phyloP scores from a whole-genome alignment of 768 basidiomycete genomes.

The Auricularia sp. region DNA sequence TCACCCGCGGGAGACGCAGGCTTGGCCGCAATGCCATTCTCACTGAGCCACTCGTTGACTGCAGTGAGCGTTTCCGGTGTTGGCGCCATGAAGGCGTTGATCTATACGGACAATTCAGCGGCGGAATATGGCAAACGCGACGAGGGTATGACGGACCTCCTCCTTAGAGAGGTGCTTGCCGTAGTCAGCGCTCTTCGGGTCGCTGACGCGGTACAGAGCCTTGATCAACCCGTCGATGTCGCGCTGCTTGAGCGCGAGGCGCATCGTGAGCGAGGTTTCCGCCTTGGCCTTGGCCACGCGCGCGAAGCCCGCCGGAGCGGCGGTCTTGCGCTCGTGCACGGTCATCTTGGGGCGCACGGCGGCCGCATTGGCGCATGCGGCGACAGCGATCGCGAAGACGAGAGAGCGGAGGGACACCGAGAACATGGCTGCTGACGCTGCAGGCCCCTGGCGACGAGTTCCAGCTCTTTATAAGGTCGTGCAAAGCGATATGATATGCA shows the following conservation, averaged over 20 bases:
- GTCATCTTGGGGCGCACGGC: neutral
- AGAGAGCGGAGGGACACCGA: too few species aligned
- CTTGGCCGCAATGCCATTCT: constrained; percentile 3
- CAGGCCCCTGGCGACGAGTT: too few species aligned
- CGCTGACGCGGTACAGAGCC: neutral
- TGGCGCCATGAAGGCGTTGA: constrained; percentile 11
- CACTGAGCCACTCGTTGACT: constrained; percentile 7
- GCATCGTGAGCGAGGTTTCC: neutral
- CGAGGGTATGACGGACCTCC: neutral
- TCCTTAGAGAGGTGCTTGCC: neutral
- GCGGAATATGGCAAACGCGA: neutral
- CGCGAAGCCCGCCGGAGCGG: neutral
- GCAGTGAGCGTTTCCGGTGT: constrained; percentile 4
- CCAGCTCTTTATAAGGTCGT: too few species aligned
- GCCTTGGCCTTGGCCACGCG: neutral
- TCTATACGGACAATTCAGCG: neutral
- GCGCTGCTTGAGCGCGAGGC: neutral
- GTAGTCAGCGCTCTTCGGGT: neutral
- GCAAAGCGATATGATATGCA: too few species aligned
- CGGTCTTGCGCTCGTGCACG: neutral
- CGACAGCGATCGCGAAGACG: neutral
- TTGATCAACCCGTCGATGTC: neutral
- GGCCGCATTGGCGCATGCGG: neutral
- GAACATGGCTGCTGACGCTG: too few species aligned
- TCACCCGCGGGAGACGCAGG: constrained; percentile 16